Base-by-base conservation (phyloP, 495 filamentous ascomycete species). In the Penicillium cosmopolitanum region DNA sequence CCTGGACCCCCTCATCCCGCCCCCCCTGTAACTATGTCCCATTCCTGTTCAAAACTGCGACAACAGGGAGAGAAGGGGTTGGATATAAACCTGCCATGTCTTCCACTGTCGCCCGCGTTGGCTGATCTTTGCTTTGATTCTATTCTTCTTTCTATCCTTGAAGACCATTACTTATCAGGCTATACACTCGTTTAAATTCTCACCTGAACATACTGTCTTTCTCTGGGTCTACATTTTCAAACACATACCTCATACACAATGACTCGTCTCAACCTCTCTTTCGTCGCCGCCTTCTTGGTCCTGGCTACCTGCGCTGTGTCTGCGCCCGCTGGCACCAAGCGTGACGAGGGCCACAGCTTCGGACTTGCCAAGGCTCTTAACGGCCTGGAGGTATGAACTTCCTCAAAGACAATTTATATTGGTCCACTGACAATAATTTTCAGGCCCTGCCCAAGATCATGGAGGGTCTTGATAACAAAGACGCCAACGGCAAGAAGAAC, bases 281-380 rank as follows among this genome's bases (percentile, higher is more conserved):
- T 48, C 21, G 15, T 48, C 46, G 46, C 46, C 19, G 10, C 46
- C 15, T 48, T 48, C 46, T 15, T 48, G 19, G 59, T 69, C 43
- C 67, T 80, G 25, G 73, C 72, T 3, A 54, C 68, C 19, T 53
- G 72, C 31, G 69, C 68, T 46, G 55, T 70, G 36, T 74, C 75
- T 5, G 51, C 71, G 62, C 74, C 74, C 10, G 4, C 28, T 31
- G 28, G 28, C 28, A 60, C 63, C 50, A 69, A 73, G 63, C 69
- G 60, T 40, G 67, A 56, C 36, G 54, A 61, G 1, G 34, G 16
- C 12, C 19, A 57, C 15, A 47, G 46, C 2, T 28, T 63, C 43
- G 51, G 51, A 3, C 56, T 63, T 33, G 57, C 67, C n/a, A 57
- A 55, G 21, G 57, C 66, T 10, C 38, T 64, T 18, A 53, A 57